Conservation (phyloP, 495 filamentous ascomycete species). For the Physcia stellaris region DNA sequence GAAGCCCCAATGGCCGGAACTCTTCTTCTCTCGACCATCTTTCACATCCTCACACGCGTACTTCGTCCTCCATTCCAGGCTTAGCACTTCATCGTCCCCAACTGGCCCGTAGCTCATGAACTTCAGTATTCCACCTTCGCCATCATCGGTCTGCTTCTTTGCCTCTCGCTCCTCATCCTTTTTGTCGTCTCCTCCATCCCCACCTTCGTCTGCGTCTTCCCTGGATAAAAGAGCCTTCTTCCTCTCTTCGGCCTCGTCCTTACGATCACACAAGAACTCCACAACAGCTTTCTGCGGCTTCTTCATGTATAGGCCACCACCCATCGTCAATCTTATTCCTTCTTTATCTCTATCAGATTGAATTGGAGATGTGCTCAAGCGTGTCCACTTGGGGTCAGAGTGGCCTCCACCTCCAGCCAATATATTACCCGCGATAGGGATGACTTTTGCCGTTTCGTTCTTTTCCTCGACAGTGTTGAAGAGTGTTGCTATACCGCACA, state of each 20-base stretch:
- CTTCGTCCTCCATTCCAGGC: slow-evolving; percentile 72
- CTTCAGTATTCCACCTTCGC: slow-evolving; percentile 42
- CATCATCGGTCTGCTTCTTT: slow-evolving; percentile 22
- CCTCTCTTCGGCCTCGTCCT: slow-evolving; percentile 13
- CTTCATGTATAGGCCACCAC: slow-evolving; percentile 45
- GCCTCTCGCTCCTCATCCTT: slow-evolving; percentile 26
- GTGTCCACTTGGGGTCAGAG: slow-evolving; percentile 47
- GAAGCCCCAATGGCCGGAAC: slow-evolving; percentile 62
- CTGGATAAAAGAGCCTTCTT: slow-evolving; percentile 22
- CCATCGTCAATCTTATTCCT: slow-evolving; percentile 56
- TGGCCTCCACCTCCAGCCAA: slow-evolving; percentile 32
- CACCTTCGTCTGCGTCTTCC: slow-evolving; percentile 21
- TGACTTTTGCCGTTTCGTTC: slow-evolving; percentile 23
- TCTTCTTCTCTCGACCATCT: slow-evolving; percentile 20
- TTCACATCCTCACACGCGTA: slow-evolving; percentile 63
- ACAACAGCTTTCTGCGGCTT: slow-evolving; percentile 50
- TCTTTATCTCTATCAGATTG: slow-evolving; percentile 45
- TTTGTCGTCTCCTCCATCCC: slow-evolving; percentile 18
- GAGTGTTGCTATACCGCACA: slow-evolving; percentile 62
- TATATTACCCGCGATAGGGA: slow-evolving; percentile 65
- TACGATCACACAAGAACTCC: slow-evolving; percentile 58
- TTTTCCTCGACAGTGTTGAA: slow-evolving; percentile 29
- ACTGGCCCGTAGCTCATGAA: slow-evolving; percentile 55
- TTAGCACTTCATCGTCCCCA: slow-evolving; percentile 40
- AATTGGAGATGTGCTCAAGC: slow-evolving; percentile 43